Conservation (phyloP, 352 stramenopile genomes). For the Aphanomyces invadans region DNA sequence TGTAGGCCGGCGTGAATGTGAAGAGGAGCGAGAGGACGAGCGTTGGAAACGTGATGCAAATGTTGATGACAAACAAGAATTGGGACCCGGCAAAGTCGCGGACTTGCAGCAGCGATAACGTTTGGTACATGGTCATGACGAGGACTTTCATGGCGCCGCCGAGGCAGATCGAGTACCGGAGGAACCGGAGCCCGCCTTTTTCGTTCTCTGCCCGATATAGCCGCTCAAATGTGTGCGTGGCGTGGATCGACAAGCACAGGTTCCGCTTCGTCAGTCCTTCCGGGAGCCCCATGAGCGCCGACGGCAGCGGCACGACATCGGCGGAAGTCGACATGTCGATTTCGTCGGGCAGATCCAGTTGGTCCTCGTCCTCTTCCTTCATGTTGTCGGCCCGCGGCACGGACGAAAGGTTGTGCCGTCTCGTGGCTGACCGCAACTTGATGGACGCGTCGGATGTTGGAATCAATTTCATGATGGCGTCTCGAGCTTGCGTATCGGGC, state of each 20-base stretch:
- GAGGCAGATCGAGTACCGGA: constrained; percentile 54
- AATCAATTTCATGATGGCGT: constrained; percentile 17
- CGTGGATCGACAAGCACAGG: constrained; percentile 54
- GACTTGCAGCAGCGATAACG: constrained; percentile 34
- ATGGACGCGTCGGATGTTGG: not conserved
- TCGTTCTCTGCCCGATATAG: constrained; percentile 66
- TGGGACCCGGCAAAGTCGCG: constrained; percentile 47
- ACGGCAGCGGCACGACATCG: constrained; percentile 27
- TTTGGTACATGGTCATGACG: constrained; percentile 73
- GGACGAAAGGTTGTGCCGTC: not conserved
- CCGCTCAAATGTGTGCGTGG: constrained; percentile 54
- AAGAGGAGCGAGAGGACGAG: constrained; percentile 50
- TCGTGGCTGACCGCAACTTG: not conserved
- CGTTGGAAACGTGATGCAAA: constrained; percentile 68
- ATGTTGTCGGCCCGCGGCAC: constrained; percentile 26
- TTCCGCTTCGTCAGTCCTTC: constrained; percentile 60
- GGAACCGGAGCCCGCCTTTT: constrained; percentile 55
- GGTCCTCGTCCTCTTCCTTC: constrained; percentile 49
- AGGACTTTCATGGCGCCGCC: constrained; percentile 58
- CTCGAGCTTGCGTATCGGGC: not conserved
- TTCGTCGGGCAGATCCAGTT: constrained; percentile 32
- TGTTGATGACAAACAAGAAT: constrained; percentile 72
- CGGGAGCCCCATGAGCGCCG: constrained; percentile 70
- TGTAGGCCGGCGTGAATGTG: constrained; percentile 57
- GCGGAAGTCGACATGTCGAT: constrained; percentile 21